These are phyloP conservation scores for Aspergillus saccharolyticus DNA, from an alignment of 495 filamentous ascomycete species.

Conservation along the genomic window DNA sequence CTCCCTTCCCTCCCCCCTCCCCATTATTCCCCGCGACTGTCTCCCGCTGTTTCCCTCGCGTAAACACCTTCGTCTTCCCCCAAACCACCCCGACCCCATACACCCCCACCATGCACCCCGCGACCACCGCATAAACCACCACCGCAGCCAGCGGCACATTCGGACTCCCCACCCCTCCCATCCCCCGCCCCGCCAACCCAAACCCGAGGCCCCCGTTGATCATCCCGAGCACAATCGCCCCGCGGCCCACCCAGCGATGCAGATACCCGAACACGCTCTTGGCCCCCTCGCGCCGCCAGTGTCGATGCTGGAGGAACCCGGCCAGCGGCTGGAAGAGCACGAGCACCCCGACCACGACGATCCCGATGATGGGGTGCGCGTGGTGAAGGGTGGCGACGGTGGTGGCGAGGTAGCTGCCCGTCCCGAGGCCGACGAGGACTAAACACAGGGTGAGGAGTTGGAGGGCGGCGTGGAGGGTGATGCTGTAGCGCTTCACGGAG, in stretches of 20 bases:
- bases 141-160: constrained; percentile 57
- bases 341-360: constrained; percentile 48
- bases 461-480: constrained; percentile 49
- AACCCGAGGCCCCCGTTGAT: constrained; percentile 69
- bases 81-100: neutral
- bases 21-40: neutral
- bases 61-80: neutral
- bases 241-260: constrained; percentile 86
- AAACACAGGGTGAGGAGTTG: constrained; percentile 53
- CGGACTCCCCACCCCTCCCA: constrained; percentile 43
- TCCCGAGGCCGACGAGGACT: constrained; percentile 53
- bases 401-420: constrained; percentile 50
- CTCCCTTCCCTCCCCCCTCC: neutral
- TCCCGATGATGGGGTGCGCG: constrained; percentile 48
- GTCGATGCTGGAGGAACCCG: constrained; percentile 57
- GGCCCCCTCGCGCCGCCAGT: constrained; percentile 41
- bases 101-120: neutral
- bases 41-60: neutral
- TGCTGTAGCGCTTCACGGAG: neutral
- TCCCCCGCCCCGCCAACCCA: constrained; percentile 35
- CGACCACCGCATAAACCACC: constrained; percentile 20
- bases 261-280: constrained; percentile 51
- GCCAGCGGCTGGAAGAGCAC: constrained; percentile 58
- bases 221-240: constrained; percentile 60
- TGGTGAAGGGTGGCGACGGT: constrained; percentile 8